These are phyloP conservation scores for Debaryomyces robertsiae DNA, from an alignment of 1,139 yeast species.

Conservation along the genomic window DNA sequence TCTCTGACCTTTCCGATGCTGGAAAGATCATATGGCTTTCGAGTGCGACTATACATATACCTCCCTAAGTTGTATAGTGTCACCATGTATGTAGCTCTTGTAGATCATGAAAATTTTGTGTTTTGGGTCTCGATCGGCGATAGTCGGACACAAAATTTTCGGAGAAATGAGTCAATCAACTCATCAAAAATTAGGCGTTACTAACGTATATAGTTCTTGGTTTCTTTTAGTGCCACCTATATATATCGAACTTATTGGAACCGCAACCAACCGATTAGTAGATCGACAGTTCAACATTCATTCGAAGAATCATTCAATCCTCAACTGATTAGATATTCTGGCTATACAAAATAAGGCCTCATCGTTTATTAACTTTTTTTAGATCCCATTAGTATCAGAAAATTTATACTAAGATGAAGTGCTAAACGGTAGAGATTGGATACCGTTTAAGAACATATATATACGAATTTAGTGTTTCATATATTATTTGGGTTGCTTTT, in stretches of 20 bases:
- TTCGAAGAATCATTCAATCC: conserved; percentile 4
- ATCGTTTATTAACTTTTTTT: conserved; percentile 4
- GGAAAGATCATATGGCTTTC: too few relatives aligned
- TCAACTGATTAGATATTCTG: conserved; percentile 9
- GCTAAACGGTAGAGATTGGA: conserved; percentile 1
- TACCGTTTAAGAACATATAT: conserved; percentile 3
- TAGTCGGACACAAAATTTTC: conserved; percentile 7
- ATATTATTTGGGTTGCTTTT: conserved; percentile 7
- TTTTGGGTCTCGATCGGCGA: neutral
- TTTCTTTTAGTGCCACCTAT: conserved; percentile 6
- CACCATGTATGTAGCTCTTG: too few relatives aligned
- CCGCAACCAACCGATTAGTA: conserved; percentile 4
- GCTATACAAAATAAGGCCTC: neutral
- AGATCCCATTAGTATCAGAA: conserved; percentile 2
- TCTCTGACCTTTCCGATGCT: too few relatives aligned
- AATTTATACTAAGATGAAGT: conserved; percentile 5
- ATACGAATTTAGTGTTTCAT: conserved; percentile 3
- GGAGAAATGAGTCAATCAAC: conserved; percentile 7
- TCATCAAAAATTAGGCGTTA: neutral
- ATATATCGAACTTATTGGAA: conserved; percentile 2
- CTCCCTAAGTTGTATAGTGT: too few relatives aligned
- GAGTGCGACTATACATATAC: too few relatives aligned
- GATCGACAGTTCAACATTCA: conserved; percentile 5
- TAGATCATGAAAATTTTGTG: too few relatives aligned
- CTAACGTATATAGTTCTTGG: neutral